Base-by-base conservation (phyloP, 2,329 filamentous ascomycete species). In the Aspergillus pseudonomiae region DNA sequence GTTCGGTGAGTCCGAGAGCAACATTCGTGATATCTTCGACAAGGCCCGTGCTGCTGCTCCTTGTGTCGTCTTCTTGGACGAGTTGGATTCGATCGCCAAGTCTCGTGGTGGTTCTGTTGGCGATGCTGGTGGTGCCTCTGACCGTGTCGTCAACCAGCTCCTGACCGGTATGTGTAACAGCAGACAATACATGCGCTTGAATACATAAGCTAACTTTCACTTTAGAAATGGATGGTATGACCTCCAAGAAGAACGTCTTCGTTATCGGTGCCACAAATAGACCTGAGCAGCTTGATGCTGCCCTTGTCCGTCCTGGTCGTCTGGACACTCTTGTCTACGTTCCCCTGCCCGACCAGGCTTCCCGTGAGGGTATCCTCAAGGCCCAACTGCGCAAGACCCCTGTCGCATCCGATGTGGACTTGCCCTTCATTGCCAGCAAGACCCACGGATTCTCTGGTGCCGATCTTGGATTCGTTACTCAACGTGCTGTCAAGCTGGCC, bases 181-280 rank as follows among this genome's bases (percentile, higher is more conserved):
- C 16, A 32, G 28, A 32, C 2, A n/a, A n/a, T 52, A 1, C n/a
- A 6, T 52, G 9, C 19, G 24, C 12, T 34, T 52, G 9, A 32
- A 6, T 21, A 19, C 19, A 30, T 21, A 52, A 39, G 19, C 84
- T 88, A 80, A 88, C 73, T 52, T 60, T 12, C 54, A 34, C 26
- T 67, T 50, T 69, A 91, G 93, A 98, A 88, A 97, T 98, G 94
- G 94, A 98, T 72, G 94, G 94, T 74, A 98, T 98, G 94, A 98
- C 94, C 53, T 97, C 94, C 45, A 99, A 99, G 92, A 99, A 99
- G 91, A 99, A 99, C 79, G 95, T 99, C 69, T 99, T 99, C 82
- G 95, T 99, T 70, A 99, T 99, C 74, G 95, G 95, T 79, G 95
- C 95, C 53, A 99, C 95, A 81, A 99, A 99, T 86, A 88, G 95